Conservation (phyloP, 148 eudicot species). For the Vaccinium vitisidaea region DNA sequence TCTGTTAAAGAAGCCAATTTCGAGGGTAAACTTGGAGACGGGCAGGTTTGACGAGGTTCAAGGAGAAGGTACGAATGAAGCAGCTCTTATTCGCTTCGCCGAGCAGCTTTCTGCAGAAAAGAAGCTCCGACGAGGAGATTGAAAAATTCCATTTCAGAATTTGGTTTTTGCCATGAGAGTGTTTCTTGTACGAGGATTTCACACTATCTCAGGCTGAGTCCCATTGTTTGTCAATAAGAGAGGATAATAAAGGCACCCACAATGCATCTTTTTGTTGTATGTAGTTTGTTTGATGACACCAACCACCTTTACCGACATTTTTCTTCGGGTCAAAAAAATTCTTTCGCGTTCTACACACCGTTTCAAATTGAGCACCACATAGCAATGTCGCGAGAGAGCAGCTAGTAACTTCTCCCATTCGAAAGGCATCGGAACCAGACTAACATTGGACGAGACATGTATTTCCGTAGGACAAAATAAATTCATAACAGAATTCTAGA, state of each 20-base stretch:
- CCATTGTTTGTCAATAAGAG: neutral
- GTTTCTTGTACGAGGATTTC: neutral
- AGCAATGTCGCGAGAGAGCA: neutral
- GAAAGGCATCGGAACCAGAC: neutral
- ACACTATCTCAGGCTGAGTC: neutral
- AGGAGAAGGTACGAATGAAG: conserved; percentile 53
- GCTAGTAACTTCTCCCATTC: neutral
- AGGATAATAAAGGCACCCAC: neutral
- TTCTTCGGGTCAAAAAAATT: neutral
- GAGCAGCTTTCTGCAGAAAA: conserved; percentile 51
- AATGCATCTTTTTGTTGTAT: neutral
- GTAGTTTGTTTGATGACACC: neutral
- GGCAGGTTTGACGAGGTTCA: conserved; percentile 38
- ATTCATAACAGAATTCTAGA: neutral
- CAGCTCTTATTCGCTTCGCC: conserved; percentile 55
- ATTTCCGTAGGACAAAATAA: neutral
- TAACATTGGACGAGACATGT: neutral
- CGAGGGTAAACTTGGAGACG: conserved; percentile 54
- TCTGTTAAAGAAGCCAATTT: conserved; percentile 45
- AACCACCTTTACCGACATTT: neutral
- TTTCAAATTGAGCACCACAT: neutral
- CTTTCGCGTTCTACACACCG: neutral
- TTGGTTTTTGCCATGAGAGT: neutral
- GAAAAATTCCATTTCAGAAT: neutral
- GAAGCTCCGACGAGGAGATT: conserved; percentile 28